Evolutionary conservation across 306 rosid species (phyloP).

Genomic region (Mucuna pruriens): DNA sequence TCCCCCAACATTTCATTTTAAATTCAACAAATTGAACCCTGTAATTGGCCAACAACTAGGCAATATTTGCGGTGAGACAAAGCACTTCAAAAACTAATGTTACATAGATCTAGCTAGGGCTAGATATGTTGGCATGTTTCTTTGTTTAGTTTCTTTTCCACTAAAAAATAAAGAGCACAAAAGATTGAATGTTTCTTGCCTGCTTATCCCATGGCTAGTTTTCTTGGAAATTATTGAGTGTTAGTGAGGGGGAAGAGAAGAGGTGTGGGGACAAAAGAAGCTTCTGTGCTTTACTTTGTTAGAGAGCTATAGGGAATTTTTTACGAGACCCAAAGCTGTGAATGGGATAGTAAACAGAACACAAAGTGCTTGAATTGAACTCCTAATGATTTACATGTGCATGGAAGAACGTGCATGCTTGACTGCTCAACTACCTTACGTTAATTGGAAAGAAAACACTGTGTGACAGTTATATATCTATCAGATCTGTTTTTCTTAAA

Average conservation of each 20-base stretch:
- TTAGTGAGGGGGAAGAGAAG: constrained; percentile 34
- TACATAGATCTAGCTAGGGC: constrained; percentile 17
- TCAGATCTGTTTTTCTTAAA: not conserved
- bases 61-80: constrained; percentile 30
- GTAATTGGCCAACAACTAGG: constrained; percentile 34
- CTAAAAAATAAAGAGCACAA: constrained; percentile 30
- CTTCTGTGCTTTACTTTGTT: constrained; percentile 60
- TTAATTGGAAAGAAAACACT: constrained; percentile 25
- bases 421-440: constrained; percentile 30
- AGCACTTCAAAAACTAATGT: constrained; percentile 28
- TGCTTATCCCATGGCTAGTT: constrained; percentile 33
- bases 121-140: constrained; percentile 18
- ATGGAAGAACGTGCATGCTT: constrained; percentile 61
- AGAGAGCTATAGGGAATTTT: constrained; percentile 38
- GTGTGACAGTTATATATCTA: constrained; percentile 1
- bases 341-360: constrained; percentile 41
- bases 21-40: constrained; percentile 22
- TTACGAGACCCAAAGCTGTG: constrained; percentile 49
- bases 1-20: constrained; percentile 28
- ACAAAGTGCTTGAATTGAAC: constrained; percentile 51
- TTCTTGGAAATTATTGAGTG: constrained; percentile 34
- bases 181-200: constrained; percentile 41
- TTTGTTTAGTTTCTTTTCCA: constrained; percentile 44
- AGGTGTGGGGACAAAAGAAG: constrained; percentile 66
- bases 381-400: constrained; percentile 54